These are phyloP conservation scores for Penicillium arizonense DNA, from an alignment of 495 filamentous ascomycete genomes.

Conservation along the genomic window DNA sequence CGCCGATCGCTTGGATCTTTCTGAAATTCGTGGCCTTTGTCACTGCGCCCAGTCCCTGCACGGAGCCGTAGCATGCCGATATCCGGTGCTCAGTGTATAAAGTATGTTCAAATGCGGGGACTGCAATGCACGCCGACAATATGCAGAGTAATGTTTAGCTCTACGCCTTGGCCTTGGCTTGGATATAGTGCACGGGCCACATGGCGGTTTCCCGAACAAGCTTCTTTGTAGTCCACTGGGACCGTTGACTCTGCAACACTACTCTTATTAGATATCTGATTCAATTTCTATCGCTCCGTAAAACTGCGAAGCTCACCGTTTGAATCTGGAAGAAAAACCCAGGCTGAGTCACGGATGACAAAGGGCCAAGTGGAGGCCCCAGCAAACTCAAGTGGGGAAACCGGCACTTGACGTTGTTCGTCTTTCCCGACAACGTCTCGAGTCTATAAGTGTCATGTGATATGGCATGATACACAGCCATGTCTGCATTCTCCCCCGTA, in stretches of 20 bases:
- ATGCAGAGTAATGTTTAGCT: background rate
- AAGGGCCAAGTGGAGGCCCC: constrained; percentile 18
- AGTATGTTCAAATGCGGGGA: too few species aligned
- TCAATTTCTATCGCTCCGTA: too few species aligned
- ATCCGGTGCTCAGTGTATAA: too few species aligned
- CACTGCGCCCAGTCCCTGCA: too few species aligned
- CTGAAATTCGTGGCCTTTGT: too few species aligned
- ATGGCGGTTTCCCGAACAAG: constrained; percentile 1
- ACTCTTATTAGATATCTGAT: too few species aligned
- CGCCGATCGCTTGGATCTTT: background rate
- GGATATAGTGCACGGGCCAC: background rate
- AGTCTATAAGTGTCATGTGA: constrained; percentile 1
- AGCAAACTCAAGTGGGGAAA: constrained; percentile 12
- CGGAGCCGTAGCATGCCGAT: too few species aligned
- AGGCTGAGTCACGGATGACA: constrained; percentile 27
- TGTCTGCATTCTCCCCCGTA: constrained; percentile 12
- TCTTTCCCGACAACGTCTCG: constrained; percentile 15
- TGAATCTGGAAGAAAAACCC: background rate
- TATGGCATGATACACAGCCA: background rate
- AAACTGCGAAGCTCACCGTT: background rate
- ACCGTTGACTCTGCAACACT: too few species aligned
- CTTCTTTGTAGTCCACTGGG: background rate
- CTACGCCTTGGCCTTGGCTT: background rate
- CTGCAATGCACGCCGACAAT: background rate
- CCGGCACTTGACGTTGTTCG: constrained; percentile 21